Percentiles rank a stretch among this genome's conserved stretches.
These are phyloP conservation scores for Botrytis porri DNA, from an alignment of 2,329 filamentous ascomycete genomes.

Conservation along the genomic window DNA sequence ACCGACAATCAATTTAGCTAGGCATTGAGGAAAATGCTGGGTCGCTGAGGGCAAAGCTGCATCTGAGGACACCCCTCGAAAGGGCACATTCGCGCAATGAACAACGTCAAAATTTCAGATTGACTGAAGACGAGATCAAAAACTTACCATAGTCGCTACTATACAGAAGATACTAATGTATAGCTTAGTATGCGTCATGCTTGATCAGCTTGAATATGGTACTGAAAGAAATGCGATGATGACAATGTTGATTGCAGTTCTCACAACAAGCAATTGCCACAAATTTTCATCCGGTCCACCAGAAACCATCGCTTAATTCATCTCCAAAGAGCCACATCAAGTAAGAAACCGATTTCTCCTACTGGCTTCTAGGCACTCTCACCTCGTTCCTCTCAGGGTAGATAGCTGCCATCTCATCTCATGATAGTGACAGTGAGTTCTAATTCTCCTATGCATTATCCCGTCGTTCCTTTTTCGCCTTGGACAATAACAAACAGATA, in stretches of 20 bases:
- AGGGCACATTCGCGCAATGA: background rate
- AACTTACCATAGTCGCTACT: fast-evolving
- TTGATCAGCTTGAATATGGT: background rate
- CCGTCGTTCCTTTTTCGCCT: too few species aligned
- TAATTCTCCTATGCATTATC: fast-evolving
- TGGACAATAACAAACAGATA: too few species aligned
- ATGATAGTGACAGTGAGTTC: too few species aligned
- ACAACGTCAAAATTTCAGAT: background rate
- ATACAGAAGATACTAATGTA: fast-evolving
- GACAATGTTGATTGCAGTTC: too few species aligned
- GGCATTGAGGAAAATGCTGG: too few species aligned
- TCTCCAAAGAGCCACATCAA: too few species aligned
- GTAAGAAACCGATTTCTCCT: too few species aligned
- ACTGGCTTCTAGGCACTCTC: too few species aligned
- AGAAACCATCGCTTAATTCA: too few species aligned
- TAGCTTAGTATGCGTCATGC: background rate
- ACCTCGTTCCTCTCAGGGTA: too few species aligned
- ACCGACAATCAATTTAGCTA: background rate
- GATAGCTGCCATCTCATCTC: fast-evolving
- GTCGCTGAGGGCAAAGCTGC: background rate
- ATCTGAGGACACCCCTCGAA: background rate
- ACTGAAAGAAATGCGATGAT: background rate
- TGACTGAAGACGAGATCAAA: background rate
- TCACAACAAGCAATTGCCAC: background rate
- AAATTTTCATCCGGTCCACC: fast-evolving